These are phyloP conservation scores for Globisporangium uncinulatum DNA, from an alignment of 352 stramenopile genomes.

Conservation along the genomic window DNA sequence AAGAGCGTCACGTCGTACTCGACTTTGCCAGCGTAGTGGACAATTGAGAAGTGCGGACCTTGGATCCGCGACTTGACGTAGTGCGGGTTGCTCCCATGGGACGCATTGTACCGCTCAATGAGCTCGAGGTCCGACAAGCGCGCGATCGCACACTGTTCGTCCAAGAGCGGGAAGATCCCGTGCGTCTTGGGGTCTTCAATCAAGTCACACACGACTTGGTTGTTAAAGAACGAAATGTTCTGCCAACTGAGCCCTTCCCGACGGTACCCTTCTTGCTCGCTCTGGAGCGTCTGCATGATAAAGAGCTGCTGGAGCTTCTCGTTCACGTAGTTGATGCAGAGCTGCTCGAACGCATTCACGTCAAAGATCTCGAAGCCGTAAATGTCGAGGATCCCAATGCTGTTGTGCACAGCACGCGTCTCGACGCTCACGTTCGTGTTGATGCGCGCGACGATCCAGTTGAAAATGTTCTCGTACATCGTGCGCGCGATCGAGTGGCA, in stretches of 20 bases:
- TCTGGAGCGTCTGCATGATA: slow-evolving; percentile 77
- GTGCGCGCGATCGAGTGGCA: slow-evolving; percentile 81
- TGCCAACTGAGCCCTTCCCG: slow-evolving; percentile 72
- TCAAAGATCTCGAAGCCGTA: slow-evolving; percentile 91
- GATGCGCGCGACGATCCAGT: slow-evolving; percentile 82
- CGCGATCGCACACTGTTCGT: slow-evolving; percentile 76
- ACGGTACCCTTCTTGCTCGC: slow-evolving; percentile 74
- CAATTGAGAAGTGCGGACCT: slow-evolving; percentile 69
- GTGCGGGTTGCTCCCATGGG: slow-evolving; percentile 65
- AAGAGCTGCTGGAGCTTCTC: slow-evolving; percentile 93
- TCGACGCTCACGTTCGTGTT: slow-evolving; percentile 80
- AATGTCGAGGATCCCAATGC: slow-evolving; percentile 87
- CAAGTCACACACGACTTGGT: slow-evolving; percentile 85
- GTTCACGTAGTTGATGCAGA: slow-evolving; percentile 96
- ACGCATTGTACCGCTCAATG: slow-evolving; percentile 72
- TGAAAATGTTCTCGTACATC: slow-evolving; percentile 89
- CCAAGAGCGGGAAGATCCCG: slow-evolving; percentile 75
- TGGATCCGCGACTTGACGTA: slow-evolving; percentile 69
- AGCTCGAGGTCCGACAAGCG: slow-evolving; percentile 65
- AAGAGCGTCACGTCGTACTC: slow-evolving; percentile 85
- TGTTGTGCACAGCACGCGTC: slow-evolving; percentile 56
- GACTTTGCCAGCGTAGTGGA: slow-evolving; percentile 84
- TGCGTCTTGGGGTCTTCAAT: slow-evolving; percentile 83
- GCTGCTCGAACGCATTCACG: slow-evolving; percentile 92
- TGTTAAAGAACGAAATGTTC: slow-evolving; percentile 82